phyloP scores from a whole-genome alignment of 2,329 filamentous ascomycete genomes.

The Trematosphaeria pertusa region DNA sequence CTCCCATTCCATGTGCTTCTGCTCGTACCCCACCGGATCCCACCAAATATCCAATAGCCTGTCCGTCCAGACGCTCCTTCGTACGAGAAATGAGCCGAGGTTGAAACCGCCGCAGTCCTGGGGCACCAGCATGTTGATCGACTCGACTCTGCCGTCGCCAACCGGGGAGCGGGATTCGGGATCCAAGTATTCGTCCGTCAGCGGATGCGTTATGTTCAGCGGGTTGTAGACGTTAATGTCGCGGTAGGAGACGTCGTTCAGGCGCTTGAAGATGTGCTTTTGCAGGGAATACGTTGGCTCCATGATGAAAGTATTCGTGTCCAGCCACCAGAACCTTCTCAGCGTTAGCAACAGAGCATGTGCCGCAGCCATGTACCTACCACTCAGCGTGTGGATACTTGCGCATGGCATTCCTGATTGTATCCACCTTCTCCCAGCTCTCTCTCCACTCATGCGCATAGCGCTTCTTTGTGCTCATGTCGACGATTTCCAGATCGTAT shows the following conservation, averaged over 20 bases:
- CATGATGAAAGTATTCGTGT: conserved; percentile 98
- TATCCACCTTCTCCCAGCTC: conserved; percentile 99
- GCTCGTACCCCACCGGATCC: conserved; percentile 97
- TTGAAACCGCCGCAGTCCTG: conserved; percentile 98
- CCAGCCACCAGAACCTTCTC: conserved; percentile 99
- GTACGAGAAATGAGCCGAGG: conserved; percentile 91
- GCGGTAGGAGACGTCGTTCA: conserved; percentile 79
- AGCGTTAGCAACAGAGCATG: conserved; percentile 29
- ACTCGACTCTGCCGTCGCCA: conserved; percentile 78
- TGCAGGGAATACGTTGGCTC: conserved; percentile 91
- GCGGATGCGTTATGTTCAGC: conserved; percentile 88
- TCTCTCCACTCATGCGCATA: conserved; percentile 99
- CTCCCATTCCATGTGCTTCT: conserved; percentile 98
- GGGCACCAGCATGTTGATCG: conserved; percentile 85
- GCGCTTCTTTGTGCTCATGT: conserved; percentile 98
- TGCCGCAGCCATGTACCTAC: conserved; percentile 71
- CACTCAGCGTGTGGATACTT: conserved; percentile 97
- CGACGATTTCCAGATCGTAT: conserved; percentile 93
- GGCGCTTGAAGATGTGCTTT: conserved; percentile 83
- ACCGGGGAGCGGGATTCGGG: conserved; percentile 71
- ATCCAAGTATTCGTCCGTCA: conserved; percentile 77
- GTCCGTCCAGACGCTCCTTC: conserved; percentile 86
- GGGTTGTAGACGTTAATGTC: conserved; percentile 98
- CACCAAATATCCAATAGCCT: conserved; percentile 95
- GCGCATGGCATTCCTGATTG: conserved; percentile 82